Base-by-base conservation (phyloP, 1,284 basidiomycete genomes). In the Schizopora paradoxa region DNA sequence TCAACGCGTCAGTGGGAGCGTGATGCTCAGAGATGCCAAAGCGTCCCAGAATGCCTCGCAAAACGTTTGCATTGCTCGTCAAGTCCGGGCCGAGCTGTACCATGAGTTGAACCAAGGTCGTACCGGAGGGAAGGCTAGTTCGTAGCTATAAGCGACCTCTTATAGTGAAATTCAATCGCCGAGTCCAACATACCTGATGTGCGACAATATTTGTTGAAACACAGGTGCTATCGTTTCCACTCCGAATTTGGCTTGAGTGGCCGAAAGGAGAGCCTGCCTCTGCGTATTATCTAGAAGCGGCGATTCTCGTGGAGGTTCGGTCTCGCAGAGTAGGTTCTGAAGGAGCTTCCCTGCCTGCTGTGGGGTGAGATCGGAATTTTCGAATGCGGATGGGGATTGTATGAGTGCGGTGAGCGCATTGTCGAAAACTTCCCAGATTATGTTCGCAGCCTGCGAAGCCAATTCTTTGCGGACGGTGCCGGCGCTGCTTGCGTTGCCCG, bases 331-430 rank as follows among this genome's bases (percentile, higher is more conserved):
- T 48, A 93, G 71, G 62, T 89, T 87, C 44, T 82, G 73, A 66
- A 92, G 76, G 55, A 93, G 70, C 65, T 86, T 86, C 48, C 80
- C 77, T 47, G 87, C 70, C 58, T 91, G 86, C 44, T 73, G 72
- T 14, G 82, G 80, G 21, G 76, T 76, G 47, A 91, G 69, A 63
- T 91, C 88, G 31, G 81, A 80, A 56, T 87, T 77, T 63, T 92
- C 86, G 57, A 88, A 87, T n/a, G n/a, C n/a, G 19, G 78, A 79
- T 10, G 85, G 83, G 43, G 77, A 79, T 53, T 86, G 84, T 60
- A 80, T 83, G 33, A 90, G 66, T 16, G 84, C 74, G 41, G 84
- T 62, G 10, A 82, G 71, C 3, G 86, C 86, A 47, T 79, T 81
- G 57, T 89, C 86, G 56, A 90, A 88, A 49, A 90, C 84, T 37